Percentiles rank a stretch among this genome's conserved stretches.
Evolutionary conservation across 306 rosid species (phyloP).

Genomic region (Parietaria judaica): DNA sequence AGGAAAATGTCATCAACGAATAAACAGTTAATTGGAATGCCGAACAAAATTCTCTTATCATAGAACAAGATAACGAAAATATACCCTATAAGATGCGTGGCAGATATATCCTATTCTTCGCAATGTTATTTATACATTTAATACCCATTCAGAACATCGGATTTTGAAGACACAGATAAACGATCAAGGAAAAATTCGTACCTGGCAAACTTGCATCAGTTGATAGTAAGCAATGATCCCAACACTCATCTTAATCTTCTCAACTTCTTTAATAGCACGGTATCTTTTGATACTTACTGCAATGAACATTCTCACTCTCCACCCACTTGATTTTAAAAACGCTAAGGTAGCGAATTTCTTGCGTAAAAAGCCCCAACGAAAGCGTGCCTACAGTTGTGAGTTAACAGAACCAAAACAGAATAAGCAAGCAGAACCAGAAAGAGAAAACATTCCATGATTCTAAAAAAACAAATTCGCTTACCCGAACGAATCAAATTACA

Average conservation of each 20-base stretch:
- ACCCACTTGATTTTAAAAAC: slow-evolving; percentile 27
- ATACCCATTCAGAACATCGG: neutral
- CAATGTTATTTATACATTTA: neutral
- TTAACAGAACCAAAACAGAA: neutral
- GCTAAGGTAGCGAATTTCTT: slow-evolving; percentile 20
- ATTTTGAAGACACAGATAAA: neutral
- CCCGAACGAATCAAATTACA: slow-evolving; percentile 57
- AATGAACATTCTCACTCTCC: slow-evolving; percentile 71
- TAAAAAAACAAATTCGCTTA: slow-evolving; percentile 28
- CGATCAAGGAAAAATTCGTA: slow-evolving; percentile 18
- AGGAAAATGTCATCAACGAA: neutral
- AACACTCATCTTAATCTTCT: slow-evolving; percentile 77
- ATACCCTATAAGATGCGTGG: neutral
- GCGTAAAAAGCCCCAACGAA: slow-evolving; percentile 16
- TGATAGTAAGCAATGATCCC: slow-evolving; percentile 72
- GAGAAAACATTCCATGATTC: neutral
- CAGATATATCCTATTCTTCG: neutral
- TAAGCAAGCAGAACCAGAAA: neutral
- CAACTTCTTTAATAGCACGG: slow-evolving; percentile 58
- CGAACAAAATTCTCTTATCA: neutral
- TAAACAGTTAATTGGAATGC: neutral
- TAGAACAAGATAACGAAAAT: neutral
- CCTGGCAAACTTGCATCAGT: slow-evolving; percentile 97
- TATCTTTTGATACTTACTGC: slow-evolving; percentile 48
- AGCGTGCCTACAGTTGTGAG: slow-evolving; percentile 25